These are phyloP conservation scores for Cicer judaicum DNA, from an alignment of 306 rosid genomes.

Conservation along the genomic window DNA sequence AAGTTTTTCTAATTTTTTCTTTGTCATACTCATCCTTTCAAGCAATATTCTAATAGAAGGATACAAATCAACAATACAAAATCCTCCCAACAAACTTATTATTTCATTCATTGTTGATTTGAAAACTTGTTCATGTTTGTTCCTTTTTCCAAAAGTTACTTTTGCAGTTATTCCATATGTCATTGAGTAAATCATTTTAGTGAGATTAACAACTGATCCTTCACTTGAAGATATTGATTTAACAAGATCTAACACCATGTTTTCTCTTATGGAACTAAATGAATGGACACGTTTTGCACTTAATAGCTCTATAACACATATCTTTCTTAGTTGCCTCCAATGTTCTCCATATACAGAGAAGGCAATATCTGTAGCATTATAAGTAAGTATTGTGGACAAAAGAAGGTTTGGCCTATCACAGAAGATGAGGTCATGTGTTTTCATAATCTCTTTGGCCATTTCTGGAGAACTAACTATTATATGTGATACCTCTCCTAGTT, in stretches of 20 bases:
- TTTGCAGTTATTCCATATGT: not conserved
- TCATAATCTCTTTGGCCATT: conserved; percentile 24
- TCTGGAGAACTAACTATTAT: conserved; percentile 34
- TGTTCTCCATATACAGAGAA: conserved; percentile 33
- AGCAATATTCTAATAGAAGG: conserved; percentile 11
- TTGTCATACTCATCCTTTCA: not conserved
- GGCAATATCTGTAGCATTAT: not conserved
- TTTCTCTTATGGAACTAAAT: conserved; percentile 44
- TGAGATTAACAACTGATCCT: conserved; percentile 35
- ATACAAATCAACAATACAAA: conserved; percentile 6
- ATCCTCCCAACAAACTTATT: not conserved
- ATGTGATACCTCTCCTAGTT: conserved; percentile 36
- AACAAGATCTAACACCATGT: conserved; percentile 5
- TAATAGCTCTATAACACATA: conserved; percentile 49
- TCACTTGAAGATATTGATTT: conserved; percentile 30
- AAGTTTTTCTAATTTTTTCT: not conserved
- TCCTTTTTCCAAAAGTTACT: not conserved
- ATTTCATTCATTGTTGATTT: not conserved
- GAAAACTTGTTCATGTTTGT: not conserved
- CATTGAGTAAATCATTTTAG: not conserved
- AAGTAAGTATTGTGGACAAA: not conserved
- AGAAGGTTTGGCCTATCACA: not conserved
- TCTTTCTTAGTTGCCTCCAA: conserved; percentile 46
- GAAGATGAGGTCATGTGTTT: conserved; percentile 31
- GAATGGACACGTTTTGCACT: conserved; percentile 45